Evolutionary conservation across 2,329 filamentous ascomycete genomes (phyloP).

Genomic region (Monilinia laxa): DNA sequence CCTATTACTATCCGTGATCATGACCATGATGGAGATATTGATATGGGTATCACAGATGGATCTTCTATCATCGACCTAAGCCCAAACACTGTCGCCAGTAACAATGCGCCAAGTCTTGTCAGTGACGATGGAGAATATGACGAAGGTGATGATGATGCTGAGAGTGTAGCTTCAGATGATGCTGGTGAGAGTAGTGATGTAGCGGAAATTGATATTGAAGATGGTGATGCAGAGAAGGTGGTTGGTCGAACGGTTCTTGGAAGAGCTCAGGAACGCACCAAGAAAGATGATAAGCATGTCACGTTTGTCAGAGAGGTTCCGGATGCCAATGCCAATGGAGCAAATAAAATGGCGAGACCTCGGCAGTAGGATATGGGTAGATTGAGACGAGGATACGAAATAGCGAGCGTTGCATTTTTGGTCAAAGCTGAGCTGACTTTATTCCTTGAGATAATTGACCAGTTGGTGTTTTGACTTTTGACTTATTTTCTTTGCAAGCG

Average conservation of each 20-base stretch:
- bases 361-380: not conserved
- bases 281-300: slow-evolving; percentile 42
- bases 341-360: not conserved
- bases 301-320: slow-evolving; percentile 40
- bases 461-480: not conserved
- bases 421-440: not conserved
- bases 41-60: slow-evolving; percentile 45
- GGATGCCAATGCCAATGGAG: not conserved
- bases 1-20: slow-evolving; percentile 25
- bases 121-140: slow-evolving; percentile 80
- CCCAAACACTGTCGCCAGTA: slow-evolving; percentile 67
- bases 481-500: slow-evolving; percentile 2
- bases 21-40: slow-evolving; percentile 38
- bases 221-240: slow-evolving; percentile 43
- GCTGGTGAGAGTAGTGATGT: slow-evolving; percentile 61
- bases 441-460: not conserved
- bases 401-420: not conserved
- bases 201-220: slow-evolving; percentile 61
- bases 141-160: slow-evolving; percentile 63
- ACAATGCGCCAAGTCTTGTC: slow-evolving; percentile 75
- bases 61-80: slow-evolving; percentile 64
- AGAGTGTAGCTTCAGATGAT: slow-evolving; percentile 48
- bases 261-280: slow-evolving; percentile 32
- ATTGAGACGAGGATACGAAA: not conserved
- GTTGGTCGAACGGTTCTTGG: slow-evolving; percentile 34